Evolutionary conservation across 768 basidiomycete genomes (phyloP).

Genomic region (Mycena crocata): DNA sequence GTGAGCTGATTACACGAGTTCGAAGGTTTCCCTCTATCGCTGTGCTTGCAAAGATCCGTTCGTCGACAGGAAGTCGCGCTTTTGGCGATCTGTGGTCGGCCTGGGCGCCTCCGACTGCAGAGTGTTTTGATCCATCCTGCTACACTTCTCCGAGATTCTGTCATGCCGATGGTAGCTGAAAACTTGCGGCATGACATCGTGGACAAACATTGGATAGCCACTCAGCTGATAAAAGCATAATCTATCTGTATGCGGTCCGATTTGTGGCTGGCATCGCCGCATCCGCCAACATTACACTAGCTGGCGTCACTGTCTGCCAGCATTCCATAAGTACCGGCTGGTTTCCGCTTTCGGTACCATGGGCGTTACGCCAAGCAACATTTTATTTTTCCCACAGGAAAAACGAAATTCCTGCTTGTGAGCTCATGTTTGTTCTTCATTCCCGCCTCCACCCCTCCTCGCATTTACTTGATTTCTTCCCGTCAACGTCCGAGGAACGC

Average conservation of each 20-base stretch:
- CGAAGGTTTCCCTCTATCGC: conserved; percentile 6
- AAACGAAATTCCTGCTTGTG: background rate
- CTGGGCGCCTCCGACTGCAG: too few species aligned
- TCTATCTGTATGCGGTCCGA: too few species aligned
- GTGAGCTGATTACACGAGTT: background rate
- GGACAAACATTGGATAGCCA: too few species aligned
- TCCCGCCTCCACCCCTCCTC: background rate
- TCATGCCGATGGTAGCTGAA: background rate
- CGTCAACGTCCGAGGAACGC: conserved; percentile 20
- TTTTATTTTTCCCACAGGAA: background rate
- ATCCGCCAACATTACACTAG: background rate
- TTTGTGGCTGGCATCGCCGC: background rate
- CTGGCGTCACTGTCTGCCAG: background rate
- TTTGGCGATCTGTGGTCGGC: too few species aligned
- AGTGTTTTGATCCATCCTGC: too few species aligned
- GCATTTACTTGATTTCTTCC: background rate
- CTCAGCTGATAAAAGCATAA: too few species aligned
- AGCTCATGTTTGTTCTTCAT: background rate
- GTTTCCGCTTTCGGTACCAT: background rate
- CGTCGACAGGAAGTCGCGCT: background rate
- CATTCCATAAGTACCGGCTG: background rate
- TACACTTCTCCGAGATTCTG: background rate
- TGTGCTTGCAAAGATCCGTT: conserved; percentile 8
- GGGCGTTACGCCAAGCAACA: too few species aligned
- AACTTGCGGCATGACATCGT: background rate